Conservation (phyloP, 345 rosid species). For the Excoecaria cochinchinensis region DNA sequence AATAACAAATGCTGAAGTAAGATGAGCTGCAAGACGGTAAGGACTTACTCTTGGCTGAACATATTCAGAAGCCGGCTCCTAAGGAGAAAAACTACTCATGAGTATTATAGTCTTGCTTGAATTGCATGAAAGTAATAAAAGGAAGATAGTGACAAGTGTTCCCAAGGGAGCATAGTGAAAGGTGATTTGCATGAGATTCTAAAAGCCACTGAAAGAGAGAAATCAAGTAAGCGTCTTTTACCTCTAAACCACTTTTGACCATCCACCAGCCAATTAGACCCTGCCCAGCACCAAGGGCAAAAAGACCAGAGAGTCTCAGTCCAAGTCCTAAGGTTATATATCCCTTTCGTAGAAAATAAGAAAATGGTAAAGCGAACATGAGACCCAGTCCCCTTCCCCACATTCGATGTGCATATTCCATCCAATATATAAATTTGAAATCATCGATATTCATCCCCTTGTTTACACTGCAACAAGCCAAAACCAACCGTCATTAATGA, state of each 20-base stretch:
- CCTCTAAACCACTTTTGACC: conserved; percentile 99
- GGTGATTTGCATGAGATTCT: too few relatives aligned
- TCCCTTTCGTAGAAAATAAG: conserved; percentile 82
- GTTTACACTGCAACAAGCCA: conserved; percentile 55
- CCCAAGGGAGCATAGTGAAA: background rate
- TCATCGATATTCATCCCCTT: conserved; percentile 91
- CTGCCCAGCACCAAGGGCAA: conserved; percentile 97
- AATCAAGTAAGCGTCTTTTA: background rate
- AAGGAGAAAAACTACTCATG: conserved; percentile 19
- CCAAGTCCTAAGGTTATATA: conserved; percentile 83
- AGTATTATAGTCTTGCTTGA: conserved; percentile 10
- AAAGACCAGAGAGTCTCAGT: conserved; percentile 67
- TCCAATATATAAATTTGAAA: conserved; percentile 96
- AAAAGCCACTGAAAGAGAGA: background rate
- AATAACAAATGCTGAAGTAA: conserved; percentile 89
- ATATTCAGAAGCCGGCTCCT: conserved; percentile 92
- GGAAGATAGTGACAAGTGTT: background rate
- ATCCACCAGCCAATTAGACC: conserved; percentile 99
- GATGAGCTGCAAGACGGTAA: conserved; percentile 90
- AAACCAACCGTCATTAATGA: background rate
- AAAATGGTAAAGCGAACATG: conserved; percentile 96
- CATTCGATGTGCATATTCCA: conserved; percentile 97
- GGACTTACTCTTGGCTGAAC: conserved; percentile 94
- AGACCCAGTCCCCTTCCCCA: conserved; percentile 98
- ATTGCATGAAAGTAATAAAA: background rate